phyloP scores from a whole-genome alignment of 495 filamentous ascomycete species.

The Lasiosphaeriaceae sp. region DNA sequence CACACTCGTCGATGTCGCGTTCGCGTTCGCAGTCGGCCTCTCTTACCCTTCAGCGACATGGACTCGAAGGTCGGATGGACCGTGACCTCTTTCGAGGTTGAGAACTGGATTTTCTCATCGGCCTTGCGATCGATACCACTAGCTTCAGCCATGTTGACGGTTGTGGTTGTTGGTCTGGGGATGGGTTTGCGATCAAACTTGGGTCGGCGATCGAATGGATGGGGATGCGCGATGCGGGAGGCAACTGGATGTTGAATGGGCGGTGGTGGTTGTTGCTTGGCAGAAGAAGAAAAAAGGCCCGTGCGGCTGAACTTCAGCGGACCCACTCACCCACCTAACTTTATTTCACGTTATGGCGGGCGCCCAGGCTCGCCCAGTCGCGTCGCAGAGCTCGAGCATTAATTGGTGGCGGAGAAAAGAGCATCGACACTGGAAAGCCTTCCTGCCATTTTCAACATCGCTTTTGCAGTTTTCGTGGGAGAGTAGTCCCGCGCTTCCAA shows the following conservation, averaged over 20 bases:
- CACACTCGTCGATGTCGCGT: background rate
- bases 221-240: background rate
- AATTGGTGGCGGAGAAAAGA: too few relatives aligned
- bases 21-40: background rate
- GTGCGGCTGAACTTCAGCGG: slow-evolving; percentile 9
- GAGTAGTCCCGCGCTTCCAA: background rate
- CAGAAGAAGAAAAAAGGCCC: background rate
- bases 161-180: slow-evolving; percentile 3
- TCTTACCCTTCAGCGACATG: slow-evolving; percentile 63
- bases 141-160: slow-evolving; percentile 72
- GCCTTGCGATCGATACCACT: slow-evolving; percentile 79
- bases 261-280: slow-evolving; percentile 5
- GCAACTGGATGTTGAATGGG: too few relatives aligned
- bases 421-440: too few relatives aligned
- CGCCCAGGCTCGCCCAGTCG: background rate
- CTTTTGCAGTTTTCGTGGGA: too few relatives aligned
- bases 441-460: too few relatives aligned
- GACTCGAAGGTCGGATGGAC: slow-evolving; percentile 63
- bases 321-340: background rate
- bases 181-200: slow-evolving; percentile 1
- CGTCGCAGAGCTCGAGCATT: background rate
- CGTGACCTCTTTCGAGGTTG: slow-evolving; percentile 93
- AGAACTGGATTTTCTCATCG: slow-evolving; percentile 97
- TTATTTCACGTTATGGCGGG: too few relatives aligned
- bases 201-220: slow-evolving; percentile 1